phyloP scores from a whole-genome alignment of 148 eudicot genomes.

The Mesembryanthemum crystallinum region DNA sequence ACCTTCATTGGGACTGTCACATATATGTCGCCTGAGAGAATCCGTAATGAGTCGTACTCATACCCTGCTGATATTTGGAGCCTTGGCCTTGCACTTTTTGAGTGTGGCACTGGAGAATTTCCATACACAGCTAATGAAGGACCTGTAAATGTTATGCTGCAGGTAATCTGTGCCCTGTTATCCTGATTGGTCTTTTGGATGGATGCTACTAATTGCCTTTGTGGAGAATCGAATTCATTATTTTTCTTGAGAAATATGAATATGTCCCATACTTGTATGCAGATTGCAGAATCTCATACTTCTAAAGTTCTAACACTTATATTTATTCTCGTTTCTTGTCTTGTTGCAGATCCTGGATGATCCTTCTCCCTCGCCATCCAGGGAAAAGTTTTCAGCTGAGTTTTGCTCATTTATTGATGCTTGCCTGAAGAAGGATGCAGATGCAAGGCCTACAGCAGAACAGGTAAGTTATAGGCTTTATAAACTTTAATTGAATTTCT shows the following conservation, averaged over 20 bases:
- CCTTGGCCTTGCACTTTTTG: slow-evolving; percentile 95
- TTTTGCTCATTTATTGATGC: slow-evolving; percentile 84
- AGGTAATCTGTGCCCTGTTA: slow-evolving; percentile 38
- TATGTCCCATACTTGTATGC: neutral
- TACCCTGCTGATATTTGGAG: slow-evolving; percentile 99
- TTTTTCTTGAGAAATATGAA: no score
- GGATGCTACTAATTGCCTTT: neutral
- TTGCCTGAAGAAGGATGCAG: slow-evolving; percentile 81
- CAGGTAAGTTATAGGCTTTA: slow-evolving; percentile 49
- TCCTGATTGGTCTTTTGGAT: neutral
- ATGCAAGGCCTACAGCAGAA: slow-evolving; percentile 85
- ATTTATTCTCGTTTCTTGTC: neutral
- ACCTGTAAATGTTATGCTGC: slow-evolving; percentile 94
- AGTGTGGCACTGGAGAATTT: slow-evolving; percentile 93
- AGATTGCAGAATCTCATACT: neutral
- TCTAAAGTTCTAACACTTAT: neutral
- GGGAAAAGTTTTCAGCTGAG: slow-evolving; percentile 66
- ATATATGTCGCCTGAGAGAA: slow-evolving; percentile 97
- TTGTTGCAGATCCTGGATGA: slow-evolving; percentile 78
- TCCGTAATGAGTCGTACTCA: slow-evolving; percentile 88
- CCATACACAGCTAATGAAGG: slow-evolving; percentile 84
- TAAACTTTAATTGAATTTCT: neutral
- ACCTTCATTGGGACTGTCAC: slow-evolving; percentile 98
- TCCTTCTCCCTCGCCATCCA: slow-evolving; percentile 88
- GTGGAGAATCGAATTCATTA: neutral